A percentile compares a stretch with the other conserved stretches of the same genome.
Conservation (phyloP, 2,329 filamentous ascomycete species). For the Calonectria hongkongensis region DNA sequence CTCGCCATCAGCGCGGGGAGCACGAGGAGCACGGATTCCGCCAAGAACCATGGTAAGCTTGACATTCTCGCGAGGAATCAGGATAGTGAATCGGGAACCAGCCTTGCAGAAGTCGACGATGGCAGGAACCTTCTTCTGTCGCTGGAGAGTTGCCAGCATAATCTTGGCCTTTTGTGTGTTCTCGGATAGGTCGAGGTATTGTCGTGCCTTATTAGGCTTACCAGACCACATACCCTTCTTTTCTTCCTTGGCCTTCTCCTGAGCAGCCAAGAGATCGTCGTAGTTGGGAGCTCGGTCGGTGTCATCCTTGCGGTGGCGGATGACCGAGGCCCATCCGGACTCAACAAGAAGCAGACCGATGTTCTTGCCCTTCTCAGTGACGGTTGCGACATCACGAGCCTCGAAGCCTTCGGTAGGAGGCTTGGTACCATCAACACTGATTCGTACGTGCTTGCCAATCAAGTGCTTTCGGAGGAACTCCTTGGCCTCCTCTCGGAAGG, state of each 20-base stretch:
- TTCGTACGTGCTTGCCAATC: constrained; percentile 96
- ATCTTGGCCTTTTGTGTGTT: constrained; percentile 96
- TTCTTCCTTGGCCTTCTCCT: constrained; percentile 88
- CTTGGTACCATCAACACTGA: constrained; percentile 92
- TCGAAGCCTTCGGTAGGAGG: constrained; percentile 93
- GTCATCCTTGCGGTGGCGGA: constrained; percentile 95
- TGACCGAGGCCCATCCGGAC: constrained; percentile 93
- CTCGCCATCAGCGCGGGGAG: constrained; percentile 83
- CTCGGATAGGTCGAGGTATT: constrained; percentile 93
- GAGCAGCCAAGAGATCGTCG: constrained; percentile 88
- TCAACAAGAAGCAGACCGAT: constrained; percentile 90
- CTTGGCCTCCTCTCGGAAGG: constrained; percentile 94
- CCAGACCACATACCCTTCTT: constrained; percentile 96
- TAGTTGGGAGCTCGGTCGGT: constrained; percentile 96
- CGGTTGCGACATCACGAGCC: constrained; percentile 93
- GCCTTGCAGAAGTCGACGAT: constrained; percentile 98
- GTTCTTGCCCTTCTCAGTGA: constrained; percentile 90
- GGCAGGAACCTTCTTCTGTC: constrained; percentile 93
- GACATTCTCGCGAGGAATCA: constrained; percentile 93
- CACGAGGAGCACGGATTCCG: constrained; percentile 92
- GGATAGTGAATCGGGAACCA: constrained; percentile 93
- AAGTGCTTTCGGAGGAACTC: constrained; percentile 95
- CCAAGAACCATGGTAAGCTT: constrained; percentile 97
- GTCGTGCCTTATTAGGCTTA: constrained; percentile 88
- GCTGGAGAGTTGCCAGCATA: constrained; percentile 88